Base-by-base conservation (phyloP, 768 basidiomycete genomes). In the Baorangia bicolor region DNA sequence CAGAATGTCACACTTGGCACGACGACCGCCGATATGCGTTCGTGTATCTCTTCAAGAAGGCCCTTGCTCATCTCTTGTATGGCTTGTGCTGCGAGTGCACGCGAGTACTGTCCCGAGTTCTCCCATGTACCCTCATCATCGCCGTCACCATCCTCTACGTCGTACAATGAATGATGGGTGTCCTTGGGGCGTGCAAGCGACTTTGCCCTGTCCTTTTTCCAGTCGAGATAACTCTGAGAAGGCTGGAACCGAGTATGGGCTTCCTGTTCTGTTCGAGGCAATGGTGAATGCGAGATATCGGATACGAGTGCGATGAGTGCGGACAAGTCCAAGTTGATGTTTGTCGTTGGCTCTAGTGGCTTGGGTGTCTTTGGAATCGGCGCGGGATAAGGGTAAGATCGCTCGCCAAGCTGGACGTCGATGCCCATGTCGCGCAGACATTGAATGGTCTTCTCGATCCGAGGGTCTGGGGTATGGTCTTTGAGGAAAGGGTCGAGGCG, bases 271-370 rank as follows among this genome's bases (percentile, higher is more conserved):
- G 78, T 76, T 1, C 56, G 39, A 0, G 92, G 93, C 0, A 92
- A 74, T 1, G 79, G 76, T 0, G 85, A 77, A 69, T 94, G 92
- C 0, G 89, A 87, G 49, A 92, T 83, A 58, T 92, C 91, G 12
- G 90, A 92, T 40, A 90, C 80, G 28, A 94, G 78, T 0, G 94
- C 92, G 51, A 96, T 88, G 43, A 96, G 80, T 1, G 89, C 79
- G 1, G 91, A 94, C 12, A 96, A 77, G 65, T 96, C 94, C 33
- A 94, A 79, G 60, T 93, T 90, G 70, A 96, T 77, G 45, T 78
- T 73, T 7, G 63, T 62, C 0, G 88, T 89, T 1, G 87, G 88
- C 11, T 67, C 53, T 35, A 80, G 67, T 10, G 30, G 35, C 35
- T 57, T 56, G 55, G 34, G 27, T 2, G 34, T 46, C 21, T 41